Evolutionary conservation across 2,329 filamentous ascomycete species (phyloP), one percentile per base, ranked within the genome.

Genomic region (Aspergillus caelatus): DNA sequence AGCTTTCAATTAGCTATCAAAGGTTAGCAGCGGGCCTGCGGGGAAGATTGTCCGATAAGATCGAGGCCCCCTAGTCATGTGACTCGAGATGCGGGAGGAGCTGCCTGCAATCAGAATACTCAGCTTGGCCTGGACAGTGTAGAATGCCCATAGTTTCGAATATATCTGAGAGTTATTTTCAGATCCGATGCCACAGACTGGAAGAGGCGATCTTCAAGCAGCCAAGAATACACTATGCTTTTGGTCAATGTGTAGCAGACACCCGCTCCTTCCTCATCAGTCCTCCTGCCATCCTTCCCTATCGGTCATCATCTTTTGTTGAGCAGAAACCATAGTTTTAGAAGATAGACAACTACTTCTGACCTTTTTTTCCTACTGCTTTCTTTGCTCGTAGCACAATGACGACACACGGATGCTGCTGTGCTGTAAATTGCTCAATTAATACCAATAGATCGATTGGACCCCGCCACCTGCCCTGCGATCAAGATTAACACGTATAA

Each of bases 51-150:
- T 66, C 64, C 65, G 70, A 72, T 71, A 72, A 67, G 62, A 61
- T 56, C 60, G 64, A 66, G 66, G 69, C 19, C 21, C 21, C 16
- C 2, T 53, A 64, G 68, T 71, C 70, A 71, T 71, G 68, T 71
- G 68, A 65, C 57, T 52, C n/a, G 28, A 45, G 30, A 60, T 32
- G 16, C 7, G n/a, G 39, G 34, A 36, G 6, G 34, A 36, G 14
- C 12, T 36, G 34, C 34, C 14, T 16, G 34, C 34, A 36, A 36
- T 16, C 2, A 16, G 6, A 16, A 7, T 36, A 16, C 14, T 34
- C 32, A 34, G 1, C 14, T 14, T 14, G 14, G 36, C 7, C 34
- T 19, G 19, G 36, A 39, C 14, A 41, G 7, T 8, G 6, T 41
- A 41, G 16, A 11, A 41, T 41, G 16, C 8, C 36, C 16, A 8